Percentiles rank a stretch among this genome's conserved stretches.
Evolutionary conservation across 108 stramenopile genomes (phyloP).

Genomic region (Cyclotella choctawhatcheeana): DNA sequence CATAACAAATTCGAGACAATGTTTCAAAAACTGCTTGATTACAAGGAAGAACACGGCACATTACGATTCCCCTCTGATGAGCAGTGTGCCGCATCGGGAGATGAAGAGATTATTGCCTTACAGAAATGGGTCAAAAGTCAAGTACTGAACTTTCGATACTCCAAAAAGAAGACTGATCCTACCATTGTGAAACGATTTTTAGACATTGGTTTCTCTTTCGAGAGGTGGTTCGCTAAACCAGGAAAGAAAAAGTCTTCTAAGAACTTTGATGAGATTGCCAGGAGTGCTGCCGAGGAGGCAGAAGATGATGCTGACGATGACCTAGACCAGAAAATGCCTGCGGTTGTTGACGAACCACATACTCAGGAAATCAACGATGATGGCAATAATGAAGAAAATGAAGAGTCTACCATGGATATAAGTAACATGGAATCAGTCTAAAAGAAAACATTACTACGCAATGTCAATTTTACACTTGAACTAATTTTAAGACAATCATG

Average conservation of each 20-base stretch:
- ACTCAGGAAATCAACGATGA: neutral
- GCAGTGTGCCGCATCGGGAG: slow-evolving; percentile 33
- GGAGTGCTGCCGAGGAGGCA: slow-evolving; percentile 3
- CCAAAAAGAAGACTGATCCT: slow-evolving; percentile 22
- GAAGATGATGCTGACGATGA: neutral
- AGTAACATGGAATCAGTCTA: neutral
- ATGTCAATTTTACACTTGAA: neutral
- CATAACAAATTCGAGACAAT: slow-evolving; percentile 53
- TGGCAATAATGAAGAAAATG: neutral
- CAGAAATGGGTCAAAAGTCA: slow-evolving; percentile 45
- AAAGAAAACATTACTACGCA: neutral
- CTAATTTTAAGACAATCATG: too few relatives aligned
- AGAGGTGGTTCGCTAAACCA: slow-evolving; percentile 47
- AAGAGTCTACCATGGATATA: neutral
- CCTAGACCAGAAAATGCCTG: neutral
- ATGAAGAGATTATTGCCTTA: slow-evolving; percentile 34
- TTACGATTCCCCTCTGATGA: slow-evolving; percentile 55
- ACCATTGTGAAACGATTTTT: slow-evolving; percentile 14
- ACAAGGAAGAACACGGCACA: slow-evolving; percentile 61
- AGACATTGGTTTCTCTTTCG: slow-evolving; percentile 41
- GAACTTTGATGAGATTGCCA: slow-evolving; percentile 18
- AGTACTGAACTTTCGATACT: slow-evolving; percentile 29
- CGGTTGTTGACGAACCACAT: neutral
- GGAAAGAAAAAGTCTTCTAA: slow-evolving; percentile 15
- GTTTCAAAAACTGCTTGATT: slow-evolving; percentile 58